A percentile compares a stretch with the other conserved stretches of the same genome.
These are phyloP conservation scores for Pseudogymnoascus sp. DNA, from an alignment of 2,329 filamentous ascomycete genomes.

Conservation along the genomic window DNA sequence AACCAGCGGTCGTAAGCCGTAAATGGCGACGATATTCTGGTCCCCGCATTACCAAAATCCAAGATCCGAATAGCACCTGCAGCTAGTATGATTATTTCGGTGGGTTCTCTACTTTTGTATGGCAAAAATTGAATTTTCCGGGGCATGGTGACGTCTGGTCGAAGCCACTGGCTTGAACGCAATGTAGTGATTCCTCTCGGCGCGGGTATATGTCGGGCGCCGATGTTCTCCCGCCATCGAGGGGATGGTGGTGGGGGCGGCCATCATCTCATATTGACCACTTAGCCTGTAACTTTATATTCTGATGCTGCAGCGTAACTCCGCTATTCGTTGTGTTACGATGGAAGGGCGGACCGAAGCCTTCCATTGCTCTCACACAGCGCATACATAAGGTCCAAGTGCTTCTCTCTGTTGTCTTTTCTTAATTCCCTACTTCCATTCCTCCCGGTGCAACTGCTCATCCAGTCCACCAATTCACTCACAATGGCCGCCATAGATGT, in stretches of 20 bases:
- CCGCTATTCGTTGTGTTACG: not conserved
- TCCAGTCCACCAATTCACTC: conserved; percentile 4
- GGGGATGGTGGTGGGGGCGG: not conserved
- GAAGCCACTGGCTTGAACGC: not conserved
- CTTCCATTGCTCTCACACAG: not conserved
- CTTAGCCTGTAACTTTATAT: conserved; percentile 8
- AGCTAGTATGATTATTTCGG: not conserved
- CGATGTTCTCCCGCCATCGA: not conserved
- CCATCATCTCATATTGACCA: not conserved
- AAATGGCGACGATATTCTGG: not conserved
- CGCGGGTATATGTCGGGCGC: not conserved
- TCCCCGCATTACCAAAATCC: not conserved
- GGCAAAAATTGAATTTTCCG: not conserved
- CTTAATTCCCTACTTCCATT: not conserved
- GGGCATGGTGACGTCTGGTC: not conserved
- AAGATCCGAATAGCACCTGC: not conserved
- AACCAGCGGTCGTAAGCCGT: not conserved
- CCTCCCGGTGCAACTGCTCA: not conserved
- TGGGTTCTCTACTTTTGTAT: not conserved
- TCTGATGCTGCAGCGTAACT: not conserved
- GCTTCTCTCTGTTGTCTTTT: not conserved
- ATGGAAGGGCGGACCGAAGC: conserved; percentile 2
- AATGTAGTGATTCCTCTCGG: not conserved
- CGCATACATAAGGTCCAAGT: not conserved
- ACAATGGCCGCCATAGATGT: conserved; percentile 49